phyloP scores from a whole-genome alignment of 345 rosid genomes.

The Populus deltoides region DNA sequence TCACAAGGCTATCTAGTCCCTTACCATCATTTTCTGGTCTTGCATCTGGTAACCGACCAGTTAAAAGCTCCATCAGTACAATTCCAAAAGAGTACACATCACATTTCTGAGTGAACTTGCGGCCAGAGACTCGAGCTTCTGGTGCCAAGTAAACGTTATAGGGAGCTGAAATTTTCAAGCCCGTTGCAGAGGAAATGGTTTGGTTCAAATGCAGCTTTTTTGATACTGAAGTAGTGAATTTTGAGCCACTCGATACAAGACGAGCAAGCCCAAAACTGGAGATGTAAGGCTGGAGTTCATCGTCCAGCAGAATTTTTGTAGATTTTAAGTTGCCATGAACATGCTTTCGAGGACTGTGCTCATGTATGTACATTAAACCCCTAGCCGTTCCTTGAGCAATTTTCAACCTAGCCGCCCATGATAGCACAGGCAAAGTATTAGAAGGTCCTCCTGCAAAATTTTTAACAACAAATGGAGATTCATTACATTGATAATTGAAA shows the following conservation, averaged over 20 bases:
- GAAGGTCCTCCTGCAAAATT: conserved; percentile 51
- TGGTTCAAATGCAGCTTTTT: conserved; percentile 46
- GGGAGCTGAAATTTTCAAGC: conserved; percentile 47
- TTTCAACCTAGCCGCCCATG: conserved; percentile 76
- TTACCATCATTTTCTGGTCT: conserved; percentile 58
- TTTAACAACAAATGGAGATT: background rate
- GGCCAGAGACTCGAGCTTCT: conserved; percentile 60
- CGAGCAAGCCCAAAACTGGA: conserved; percentile 74
- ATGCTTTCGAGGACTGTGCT: conserved; percentile 63
- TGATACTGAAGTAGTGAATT: conserved; percentile 36
- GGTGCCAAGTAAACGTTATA: conserved; percentile 68
- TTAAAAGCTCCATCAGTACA: conserved; percentile 77
- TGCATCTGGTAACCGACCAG: conserved; percentile 57
- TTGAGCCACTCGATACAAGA: conserved; percentile 46
- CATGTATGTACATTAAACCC: conserved; percentile 81
- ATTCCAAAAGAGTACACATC: conserved; percentile 89
- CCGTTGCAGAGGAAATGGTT: conserved; percentile 36
- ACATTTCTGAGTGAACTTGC: conserved; percentile 74
- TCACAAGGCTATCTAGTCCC: conserved; percentile 59
- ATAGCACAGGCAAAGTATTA: conserved; percentile 42
- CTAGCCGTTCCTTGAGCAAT: conserved; percentile 89
- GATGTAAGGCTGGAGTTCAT: conserved; percentile 73
- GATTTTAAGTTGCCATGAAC: conserved; percentile 82
- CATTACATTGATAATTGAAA: background rate
- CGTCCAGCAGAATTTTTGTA: conserved; percentile 79